Evolutionary conservation across 2,329 filamentous ascomycete species (phyloP), one percentile per base, ranked within the genome.

Genomic region (Orbilia blumenaviensis): DNA sequence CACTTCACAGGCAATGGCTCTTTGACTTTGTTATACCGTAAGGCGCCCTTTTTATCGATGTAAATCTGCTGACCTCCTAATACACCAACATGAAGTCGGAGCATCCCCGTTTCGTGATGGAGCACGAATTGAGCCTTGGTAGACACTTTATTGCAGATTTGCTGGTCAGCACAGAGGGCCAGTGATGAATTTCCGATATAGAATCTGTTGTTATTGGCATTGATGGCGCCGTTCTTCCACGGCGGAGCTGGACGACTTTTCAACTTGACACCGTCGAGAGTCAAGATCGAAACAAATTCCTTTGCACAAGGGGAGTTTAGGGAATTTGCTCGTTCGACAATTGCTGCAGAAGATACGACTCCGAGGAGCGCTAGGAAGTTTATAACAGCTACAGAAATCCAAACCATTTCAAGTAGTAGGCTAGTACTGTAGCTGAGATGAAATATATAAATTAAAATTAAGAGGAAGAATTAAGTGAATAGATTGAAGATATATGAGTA

Each of bases 211-310:
- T 58, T 46, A 23, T 52, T 44, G 54, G 66, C 66, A 32, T 71
- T 71, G 27, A 71, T 63, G 34, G 56, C 48, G 56, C 56, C 56
- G 32, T 52, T 42, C 42, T 71, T 67, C 64, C 64, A 67, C 25
- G 64, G 64, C 16, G 50, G 25, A 5, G 9, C 3, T n/a, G 50
- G 14, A 12, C 21, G 9, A 27, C 6, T 16, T 23, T 46, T 41
- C 1, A 23, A 48, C 18, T 54, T 48, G 29, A 54, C 46, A 34
- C 46, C 63, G 2, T 44, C 23, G 10, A 67, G 16, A 10, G 50
- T 48, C 1, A 67, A 8, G 21, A 54, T 27, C 14, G 62, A 54
- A n/a, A 36, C 32, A 38, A 25, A 60, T 41, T 67, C 63, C 7
- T 67, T 58, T 14, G 36, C 12, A 16, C 42, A 44, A 9, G 60